These are phyloP conservation scores for Gloeopeniophorella convolvens DNA, from an alignment of 768 basidiomycete genomes.

Conservation along the genomic window DNA sequence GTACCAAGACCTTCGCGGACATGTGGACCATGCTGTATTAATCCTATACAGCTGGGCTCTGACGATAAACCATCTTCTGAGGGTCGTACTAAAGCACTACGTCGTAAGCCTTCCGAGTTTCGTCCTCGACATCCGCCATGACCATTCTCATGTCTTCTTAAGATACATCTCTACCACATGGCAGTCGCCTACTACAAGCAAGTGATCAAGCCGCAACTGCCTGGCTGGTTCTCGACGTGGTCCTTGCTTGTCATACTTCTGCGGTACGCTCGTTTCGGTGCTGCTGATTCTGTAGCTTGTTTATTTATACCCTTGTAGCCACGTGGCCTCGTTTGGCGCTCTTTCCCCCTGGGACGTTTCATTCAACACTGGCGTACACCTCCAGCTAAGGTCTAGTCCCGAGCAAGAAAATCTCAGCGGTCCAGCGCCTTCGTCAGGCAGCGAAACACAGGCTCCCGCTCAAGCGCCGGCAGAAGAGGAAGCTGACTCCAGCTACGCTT, in stretches of 20 bases:
- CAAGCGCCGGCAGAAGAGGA: neutral
- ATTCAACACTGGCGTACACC: neutral
- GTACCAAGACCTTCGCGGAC: slow-evolving; percentile 10
- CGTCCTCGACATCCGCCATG: neutral
- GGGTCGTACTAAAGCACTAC: neutral
- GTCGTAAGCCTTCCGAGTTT: neutral
- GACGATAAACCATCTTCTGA: neutral
- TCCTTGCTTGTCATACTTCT: neutral
- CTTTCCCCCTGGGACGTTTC: neutral
- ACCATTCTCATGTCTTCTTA: neutral
- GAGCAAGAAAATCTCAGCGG: too few relatives aligned
- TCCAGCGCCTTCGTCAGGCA: neutral
- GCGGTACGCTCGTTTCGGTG: slow-evolving; percentile 1
- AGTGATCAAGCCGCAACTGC: neutral
- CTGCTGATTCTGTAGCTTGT: neutral
- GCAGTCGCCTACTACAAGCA: neutral
- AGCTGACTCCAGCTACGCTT: too few relatives aligned
- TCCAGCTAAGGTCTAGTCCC: neutral
- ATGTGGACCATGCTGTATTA: neutral
- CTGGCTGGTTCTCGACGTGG: neutral
- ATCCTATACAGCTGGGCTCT: slow-evolving; percentile 3
- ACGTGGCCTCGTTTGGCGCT: neutral
- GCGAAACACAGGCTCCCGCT: too few relatives aligned
- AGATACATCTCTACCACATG: neutral
- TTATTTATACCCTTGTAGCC: neutral